phyloP scores from a whole-genome alignment of 2,329 filamentous ascomycete genomes.

The Lojkania enalia region DNA sequence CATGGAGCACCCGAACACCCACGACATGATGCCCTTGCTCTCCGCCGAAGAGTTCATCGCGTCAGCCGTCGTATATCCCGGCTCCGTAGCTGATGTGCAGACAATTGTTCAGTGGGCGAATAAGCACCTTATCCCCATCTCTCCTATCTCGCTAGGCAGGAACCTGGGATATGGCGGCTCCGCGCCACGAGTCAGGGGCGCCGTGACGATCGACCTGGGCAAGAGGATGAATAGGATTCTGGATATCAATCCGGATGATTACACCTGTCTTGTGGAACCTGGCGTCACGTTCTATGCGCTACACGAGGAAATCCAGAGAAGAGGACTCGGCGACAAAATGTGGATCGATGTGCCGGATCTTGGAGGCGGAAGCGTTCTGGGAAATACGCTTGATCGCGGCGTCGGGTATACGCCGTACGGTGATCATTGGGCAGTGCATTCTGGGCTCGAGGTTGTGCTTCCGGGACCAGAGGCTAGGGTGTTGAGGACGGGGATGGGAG shows the following conservation, averaged over 20 bases:
- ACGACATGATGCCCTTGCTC: conserved; percentile 50
- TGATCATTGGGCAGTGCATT: conserved; percentile 52
- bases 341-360: conserved; percentile 49
- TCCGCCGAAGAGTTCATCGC: conserved; percentile 50
- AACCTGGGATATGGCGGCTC: conserved; percentile 58
- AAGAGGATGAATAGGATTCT: conserved; percentile 48
- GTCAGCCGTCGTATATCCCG: conserved; percentile 51
- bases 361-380: conserved; percentile 40
- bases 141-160: conserved; percentile 44
- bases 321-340: conserved; percentile 46
- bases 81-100: conserved; percentile 45
- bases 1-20: conserved; percentile 31
- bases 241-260: conserved; percentile 45
- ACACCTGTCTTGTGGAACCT: conserved; percentile 50
- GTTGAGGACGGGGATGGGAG: conserved; percentile 39
- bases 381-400: conserved; percentile 41
- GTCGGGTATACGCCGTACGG: conserved; percentile 42
- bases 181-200: conserved; percentile 51
- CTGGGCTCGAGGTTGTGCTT: conserved; percentile 50
- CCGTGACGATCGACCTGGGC: conserved; percentile 52
- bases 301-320: conserved; percentile 47
- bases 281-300: conserved; percentile 59
- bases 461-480: conserved; percentile 44
- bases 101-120: conserved; percentile 38
- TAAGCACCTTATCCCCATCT: conserved; percentile 39